Percentiles rank a stretch among this genome's conserved stretches.
Conservation (phyloP, 495 filamentous ascomycete species). For the Penicillium canescens region DNA sequence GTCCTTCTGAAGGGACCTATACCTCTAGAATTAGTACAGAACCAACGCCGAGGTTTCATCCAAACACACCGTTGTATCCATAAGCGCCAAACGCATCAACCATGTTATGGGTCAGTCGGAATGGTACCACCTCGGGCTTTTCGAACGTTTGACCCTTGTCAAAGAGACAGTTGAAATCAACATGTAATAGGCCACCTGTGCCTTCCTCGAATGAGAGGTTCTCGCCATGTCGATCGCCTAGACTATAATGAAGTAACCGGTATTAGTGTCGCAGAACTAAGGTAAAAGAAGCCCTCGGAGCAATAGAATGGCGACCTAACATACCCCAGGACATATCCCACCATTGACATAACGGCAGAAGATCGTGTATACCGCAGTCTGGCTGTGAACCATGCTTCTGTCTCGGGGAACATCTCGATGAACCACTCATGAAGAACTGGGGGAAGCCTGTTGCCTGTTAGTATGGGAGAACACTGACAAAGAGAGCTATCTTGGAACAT, state of each 20-base stretch:
- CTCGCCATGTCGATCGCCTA: conserved; percentile 97
- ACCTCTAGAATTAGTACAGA: conserved; percentile 7
- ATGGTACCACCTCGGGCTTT: conserved; percentile 94
- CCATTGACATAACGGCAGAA: conserved; percentile 96
- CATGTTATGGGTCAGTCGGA: conserved; percentile 98
- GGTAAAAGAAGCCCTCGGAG: background rate
- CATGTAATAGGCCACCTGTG: conserved; percentile 92
- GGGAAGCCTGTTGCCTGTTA: conserved; percentile 58
- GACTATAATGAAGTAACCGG: conserved; percentile 33
- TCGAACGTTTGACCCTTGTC: conserved; percentile 97
- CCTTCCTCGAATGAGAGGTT: conserved; percentile 95
- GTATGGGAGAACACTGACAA: background rate
- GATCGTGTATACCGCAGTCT: conserved; percentile 90
- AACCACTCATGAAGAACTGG: conserved; percentile 93
- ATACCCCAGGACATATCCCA: conserved; percentile 85
- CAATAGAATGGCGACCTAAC: conserved; percentile 5
- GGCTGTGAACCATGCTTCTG: conserved; percentile 86
- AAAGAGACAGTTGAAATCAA: conserved; percentile 99
- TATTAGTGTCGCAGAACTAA: conserved; percentile 7
- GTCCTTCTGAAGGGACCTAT: conserved; percentile 83
- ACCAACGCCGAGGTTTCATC: background rate
- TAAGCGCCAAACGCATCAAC: conserved; percentile 92
- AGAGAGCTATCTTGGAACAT: conserved; percentile 4
- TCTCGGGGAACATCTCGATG: conserved; percentile 88
- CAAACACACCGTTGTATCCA: conserved; percentile 66